Evolutionary conservation across 306 rosid genomes (phyloP).

Genomic region (Chamaecrista fasciculata): DNA sequence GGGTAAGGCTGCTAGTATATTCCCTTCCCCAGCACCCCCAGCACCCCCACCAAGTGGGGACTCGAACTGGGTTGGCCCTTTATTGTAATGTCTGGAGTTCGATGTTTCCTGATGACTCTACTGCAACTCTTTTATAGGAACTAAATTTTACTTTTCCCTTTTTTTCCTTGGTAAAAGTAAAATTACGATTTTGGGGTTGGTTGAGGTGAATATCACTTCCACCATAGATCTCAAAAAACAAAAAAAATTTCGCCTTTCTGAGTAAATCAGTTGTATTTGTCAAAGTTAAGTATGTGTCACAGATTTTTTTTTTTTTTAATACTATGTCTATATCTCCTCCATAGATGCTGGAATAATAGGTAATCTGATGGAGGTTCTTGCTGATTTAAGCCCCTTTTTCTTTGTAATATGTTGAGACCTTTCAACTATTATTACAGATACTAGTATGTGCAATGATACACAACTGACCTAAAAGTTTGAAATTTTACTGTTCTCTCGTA

Average conservation of each 20-base stretch:
- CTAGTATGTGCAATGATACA: background rate
- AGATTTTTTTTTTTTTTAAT: slow-evolving; percentile 15
- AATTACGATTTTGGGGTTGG: slow-evolving; percentile 7
- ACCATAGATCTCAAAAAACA: background rate
- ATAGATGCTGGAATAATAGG: background rate
- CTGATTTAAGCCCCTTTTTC: background rate
- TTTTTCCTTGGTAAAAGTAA: slow-evolving; percentile 1
- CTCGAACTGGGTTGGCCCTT: too few species aligned
- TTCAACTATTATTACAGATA: background rate
- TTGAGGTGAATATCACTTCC: slow-evolving; percentile 13
- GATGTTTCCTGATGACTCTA: slow-evolving; percentile 25
- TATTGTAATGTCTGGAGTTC: slow-evolving; percentile 23
- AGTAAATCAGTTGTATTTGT: slow-evolving; percentile 1
- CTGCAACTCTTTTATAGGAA: slow-evolving; percentile 20
- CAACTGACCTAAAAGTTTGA: background rate
- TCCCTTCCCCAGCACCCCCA: too few species aligned
- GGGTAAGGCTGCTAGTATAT: too few species aligned
- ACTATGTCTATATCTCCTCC: slow-evolving; percentile 13
- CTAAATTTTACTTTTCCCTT: background rate
- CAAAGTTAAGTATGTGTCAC: slow-evolving; percentile 6
- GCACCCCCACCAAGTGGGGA: too few species aligned
- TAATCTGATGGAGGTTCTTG: background rate
- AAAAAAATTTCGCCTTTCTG: background rate
- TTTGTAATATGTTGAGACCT: background rate
- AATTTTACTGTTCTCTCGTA: slow-evolving; percentile 22